Percentiles rank a stretch among this genome's conserved stretches.
phyloP scores from a whole-genome alignment of 176 grass and related monocot genomes.

The Musa troglodytarum region DNA sequence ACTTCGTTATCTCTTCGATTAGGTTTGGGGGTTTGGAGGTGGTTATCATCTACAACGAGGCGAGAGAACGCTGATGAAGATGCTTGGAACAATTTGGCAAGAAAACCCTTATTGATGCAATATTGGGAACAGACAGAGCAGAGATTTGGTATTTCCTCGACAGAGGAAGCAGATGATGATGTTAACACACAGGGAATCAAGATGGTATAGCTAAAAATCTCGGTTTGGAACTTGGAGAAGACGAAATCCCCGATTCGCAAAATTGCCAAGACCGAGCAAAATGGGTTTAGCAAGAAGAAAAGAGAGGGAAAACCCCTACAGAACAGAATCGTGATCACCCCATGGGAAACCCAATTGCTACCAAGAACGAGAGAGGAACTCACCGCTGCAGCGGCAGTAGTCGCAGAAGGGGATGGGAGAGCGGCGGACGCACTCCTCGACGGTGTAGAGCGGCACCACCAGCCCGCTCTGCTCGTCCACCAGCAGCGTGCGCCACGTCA shows the following conservation, averaged over 20 bases:
- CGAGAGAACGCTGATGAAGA: too few species aligned
- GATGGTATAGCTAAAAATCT: neutral
- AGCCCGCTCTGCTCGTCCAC: constrained; percentile 40
- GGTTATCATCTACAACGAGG: too few species aligned
- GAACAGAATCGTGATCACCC: too few species aligned
- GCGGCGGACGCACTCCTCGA: constrained; percentile 42
- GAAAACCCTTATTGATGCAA: neutral
- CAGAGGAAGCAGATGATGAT: too few species aligned
- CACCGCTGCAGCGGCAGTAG: constrained; percentile 58
- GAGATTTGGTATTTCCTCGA: neutral
- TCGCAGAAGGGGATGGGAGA: constrained; percentile 46
- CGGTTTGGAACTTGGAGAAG: neutral
- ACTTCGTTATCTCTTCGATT: too few species aligned
- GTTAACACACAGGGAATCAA: neutral
- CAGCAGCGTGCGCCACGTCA: constrained; percentile 46
- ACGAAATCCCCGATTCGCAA: neutral
- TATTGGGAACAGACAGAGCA: neutral
- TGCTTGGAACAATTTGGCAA: neutral
- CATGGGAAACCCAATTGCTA: neutral
- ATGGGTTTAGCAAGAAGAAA: neutral
- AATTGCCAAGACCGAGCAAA: neutral
- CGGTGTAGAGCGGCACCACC: constrained; percentile 43
- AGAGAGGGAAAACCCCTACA: neutral
- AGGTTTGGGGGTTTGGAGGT: too few species aligned
- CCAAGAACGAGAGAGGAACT: constrained; percentile 6